Evolutionary conservation across 2,329 filamentous ascomycete species (phyloP).

Genomic region (Verticillium isaacii): DNA sequence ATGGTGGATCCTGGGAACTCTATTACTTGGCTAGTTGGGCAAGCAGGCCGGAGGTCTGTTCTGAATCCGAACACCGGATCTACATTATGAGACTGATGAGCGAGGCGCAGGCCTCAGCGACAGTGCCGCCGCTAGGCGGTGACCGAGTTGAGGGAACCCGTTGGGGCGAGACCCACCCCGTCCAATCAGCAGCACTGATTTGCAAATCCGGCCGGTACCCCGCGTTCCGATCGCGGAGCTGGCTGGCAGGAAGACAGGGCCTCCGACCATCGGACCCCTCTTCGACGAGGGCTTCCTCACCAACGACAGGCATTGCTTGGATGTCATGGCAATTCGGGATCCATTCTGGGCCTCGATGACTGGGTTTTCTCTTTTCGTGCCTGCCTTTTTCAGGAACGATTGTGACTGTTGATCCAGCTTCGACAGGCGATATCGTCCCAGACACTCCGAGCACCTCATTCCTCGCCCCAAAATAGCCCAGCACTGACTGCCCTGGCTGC

Average conservation of each 20-base stretch:
- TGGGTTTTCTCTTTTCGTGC: not conserved
- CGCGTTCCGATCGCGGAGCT: conserved; percentile 30
- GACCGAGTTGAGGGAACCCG: not conserved
- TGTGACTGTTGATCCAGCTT: not conserved
- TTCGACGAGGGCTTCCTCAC: not conserved
- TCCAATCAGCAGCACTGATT: conserved; percentile 22
- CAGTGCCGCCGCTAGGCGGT: not conserved
- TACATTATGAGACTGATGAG: not conserved
- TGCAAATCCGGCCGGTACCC: conserved; percentile 27
- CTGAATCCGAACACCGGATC: not conserved
- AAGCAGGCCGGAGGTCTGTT: not conserved
- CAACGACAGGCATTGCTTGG: not conserved
- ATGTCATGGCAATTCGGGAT: not conserved
- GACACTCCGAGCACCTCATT: not conserved
- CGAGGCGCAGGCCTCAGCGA: not conserved
- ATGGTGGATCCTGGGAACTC: not conserved
- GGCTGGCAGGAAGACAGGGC: conserved; percentile 2
- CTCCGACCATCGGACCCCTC: conserved; percentile 26
- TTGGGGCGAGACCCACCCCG: not conserved
- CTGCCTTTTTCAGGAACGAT: not conserved
- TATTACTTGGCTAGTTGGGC: not conserved
- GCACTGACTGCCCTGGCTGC: not conserved
- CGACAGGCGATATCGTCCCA: not conserved
- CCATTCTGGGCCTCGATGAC: not conserved
- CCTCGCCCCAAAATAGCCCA: not conserved